phyloP scores from a whole-genome alignment of 2,329 filamentous ascomycete genomes.

The Colletotrichum agaves region DNA sequence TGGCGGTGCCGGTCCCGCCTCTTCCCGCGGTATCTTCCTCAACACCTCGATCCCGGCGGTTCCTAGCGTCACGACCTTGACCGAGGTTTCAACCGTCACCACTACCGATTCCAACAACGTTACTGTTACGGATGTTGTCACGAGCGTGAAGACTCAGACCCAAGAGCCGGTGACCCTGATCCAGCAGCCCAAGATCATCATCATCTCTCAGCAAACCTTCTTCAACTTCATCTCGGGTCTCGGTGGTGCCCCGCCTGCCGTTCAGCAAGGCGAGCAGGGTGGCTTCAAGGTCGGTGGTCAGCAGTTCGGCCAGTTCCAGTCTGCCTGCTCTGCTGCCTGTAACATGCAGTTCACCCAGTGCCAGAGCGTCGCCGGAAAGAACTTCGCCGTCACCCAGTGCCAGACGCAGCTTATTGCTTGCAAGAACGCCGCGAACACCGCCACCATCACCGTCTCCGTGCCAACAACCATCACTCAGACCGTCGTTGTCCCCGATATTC shows the following conservation, averaged over 20 bases:
- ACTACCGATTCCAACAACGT: conserved; percentile 22
- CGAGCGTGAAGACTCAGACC: conserved; percentile 32
- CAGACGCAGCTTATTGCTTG: conserved; percentile 37
- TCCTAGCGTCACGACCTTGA: conserved; percentile 26
- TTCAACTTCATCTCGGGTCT: conserved; percentile 38
- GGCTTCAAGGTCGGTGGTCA: conserved; percentile 38
- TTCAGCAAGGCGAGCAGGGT: conserved; percentile 30
- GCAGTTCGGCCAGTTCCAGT: conserved; percentile 37
- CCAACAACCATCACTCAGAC: conserved; percentile 38
- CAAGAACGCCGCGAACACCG: conserved; percentile 36
- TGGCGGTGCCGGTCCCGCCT: conserved; percentile 1
- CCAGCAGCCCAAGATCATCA: conserved; percentile 34
- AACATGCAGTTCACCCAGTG: conserved; percentile 38
- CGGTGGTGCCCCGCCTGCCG: conserved; percentile 34
- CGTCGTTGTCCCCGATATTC: conserved; percentile 34
- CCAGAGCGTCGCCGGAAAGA: conserved; percentile 36
- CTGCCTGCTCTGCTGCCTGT: conserved; percentile 36
- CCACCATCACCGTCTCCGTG: conserved; percentile 36
- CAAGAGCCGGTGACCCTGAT: conserved; percentile 27
- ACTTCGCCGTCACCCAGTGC: conserved; percentile 38
- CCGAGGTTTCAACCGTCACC: conserved; percentile 29
- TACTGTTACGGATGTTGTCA: conserved; percentile 36
- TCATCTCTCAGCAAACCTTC: conserved; percentile 38
- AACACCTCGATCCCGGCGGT: conserved; percentile 33
- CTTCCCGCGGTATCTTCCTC: conserved; percentile 30